Evolutionary conservation across 2,329 filamentous ascomycete species (phyloP).

Genomic region (Venturia asperata): DNA sequence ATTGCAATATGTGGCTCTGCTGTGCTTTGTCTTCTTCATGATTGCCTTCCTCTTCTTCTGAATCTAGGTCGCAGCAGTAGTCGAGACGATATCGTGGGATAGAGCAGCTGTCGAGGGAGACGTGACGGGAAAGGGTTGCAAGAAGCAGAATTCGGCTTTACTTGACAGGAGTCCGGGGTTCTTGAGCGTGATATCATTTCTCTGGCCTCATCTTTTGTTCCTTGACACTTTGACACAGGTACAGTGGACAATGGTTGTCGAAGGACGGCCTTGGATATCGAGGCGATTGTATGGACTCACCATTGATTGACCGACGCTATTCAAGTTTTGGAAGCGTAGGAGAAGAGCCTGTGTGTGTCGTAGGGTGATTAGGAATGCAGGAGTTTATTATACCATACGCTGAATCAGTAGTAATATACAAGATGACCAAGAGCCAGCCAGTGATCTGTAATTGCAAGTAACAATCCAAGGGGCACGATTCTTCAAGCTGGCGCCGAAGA

Average conservation of each 20-base stretch:
- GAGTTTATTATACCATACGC: background rate
- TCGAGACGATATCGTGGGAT: background rate
- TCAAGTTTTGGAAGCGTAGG: background rate
- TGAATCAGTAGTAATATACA: background rate
- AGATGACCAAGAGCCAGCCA: background rate
- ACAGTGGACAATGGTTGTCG: background rate
- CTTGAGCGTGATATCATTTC: constrained; percentile 9
- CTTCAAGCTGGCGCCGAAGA: too few species aligned
- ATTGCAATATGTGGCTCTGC: constrained; percentile 71
- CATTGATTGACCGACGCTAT: constrained; percentile 3
- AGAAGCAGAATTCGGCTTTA: background rate
- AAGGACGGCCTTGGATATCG: constrained; percentile 2
- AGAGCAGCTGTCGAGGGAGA: background rate
- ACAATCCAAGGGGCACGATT: too few species aligned
- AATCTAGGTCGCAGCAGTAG: background rate
- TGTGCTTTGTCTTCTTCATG: constrained; percentile 87
- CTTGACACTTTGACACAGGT: background rate
- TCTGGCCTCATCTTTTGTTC: constrained; percentile 3
- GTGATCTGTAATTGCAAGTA: background rate
- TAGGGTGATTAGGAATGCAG: constrained; percentile 4
- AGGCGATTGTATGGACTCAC: background rate
- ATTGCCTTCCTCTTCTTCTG: constrained; percentile 95
- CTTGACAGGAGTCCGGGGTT: background rate
- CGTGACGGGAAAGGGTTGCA: background rate
- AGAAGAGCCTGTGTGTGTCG: background rate